phyloP scores from a whole-genome alignment of 257 asterid genomes.

The Ilex asprella region DNA sequence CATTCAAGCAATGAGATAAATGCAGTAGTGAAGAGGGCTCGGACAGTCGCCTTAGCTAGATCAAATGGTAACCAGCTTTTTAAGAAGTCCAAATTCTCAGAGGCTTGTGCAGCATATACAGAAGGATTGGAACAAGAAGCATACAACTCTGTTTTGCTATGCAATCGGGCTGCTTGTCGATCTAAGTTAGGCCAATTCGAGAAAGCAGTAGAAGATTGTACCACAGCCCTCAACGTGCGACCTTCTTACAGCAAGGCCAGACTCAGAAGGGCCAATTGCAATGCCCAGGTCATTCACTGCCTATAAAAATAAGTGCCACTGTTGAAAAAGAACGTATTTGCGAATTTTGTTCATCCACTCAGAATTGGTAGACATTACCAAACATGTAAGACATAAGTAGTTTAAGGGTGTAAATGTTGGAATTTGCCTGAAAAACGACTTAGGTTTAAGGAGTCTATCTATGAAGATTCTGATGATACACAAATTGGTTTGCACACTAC shows the following conservation, averaged over 20 bases:
- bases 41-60: conserved; percentile 30
- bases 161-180: conserved; percentile 60
- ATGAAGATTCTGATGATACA: no score
- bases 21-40: conserved; percentile 20
- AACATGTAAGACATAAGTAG: no score
- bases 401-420: no score
- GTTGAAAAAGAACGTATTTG: no score
- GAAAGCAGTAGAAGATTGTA: conserved; percentile 62
- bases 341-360: no score
- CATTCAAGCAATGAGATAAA: conserved; percentile 28
- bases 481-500: no score
- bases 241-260: conserved; percentile 58
- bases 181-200: conserved; percentile 42
- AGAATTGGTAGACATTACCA: no score
- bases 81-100: conserved; percentile 32
- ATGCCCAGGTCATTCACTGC: conserved; percentile 37
- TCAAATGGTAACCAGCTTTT: conserved; percentile 41
- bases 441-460: no score
- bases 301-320: no score
- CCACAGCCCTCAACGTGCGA: conserved; percentile 34
- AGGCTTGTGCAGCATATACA: conserved; percentile 40
- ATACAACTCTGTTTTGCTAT: conserved; percentile 42
- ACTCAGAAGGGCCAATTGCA: conserved; percentile 46
- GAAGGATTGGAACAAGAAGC: conserved; percentile 47
- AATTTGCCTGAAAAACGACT: no score